Percentiles rank a stretch among this genome's conserved stretches.
Evolutionary conservation across 257 asterid species (phyloP).

Genomic region (Anisodus acutangulus): DNA sequence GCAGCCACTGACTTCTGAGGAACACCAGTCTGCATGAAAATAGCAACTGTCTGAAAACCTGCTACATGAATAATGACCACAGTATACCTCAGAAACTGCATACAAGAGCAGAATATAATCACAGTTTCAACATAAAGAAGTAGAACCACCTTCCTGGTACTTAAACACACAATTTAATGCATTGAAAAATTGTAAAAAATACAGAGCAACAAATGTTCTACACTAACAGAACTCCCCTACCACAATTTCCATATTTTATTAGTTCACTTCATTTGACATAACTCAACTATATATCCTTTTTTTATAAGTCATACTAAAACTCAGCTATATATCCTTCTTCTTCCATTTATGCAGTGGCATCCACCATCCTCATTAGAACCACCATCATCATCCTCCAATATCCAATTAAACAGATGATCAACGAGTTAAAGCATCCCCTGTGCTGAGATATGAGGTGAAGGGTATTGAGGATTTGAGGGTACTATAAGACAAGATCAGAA

Average conservation of each 20-base stretch:
- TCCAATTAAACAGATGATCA: not conserved
- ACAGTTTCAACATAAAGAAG: constrained; percentile 48
- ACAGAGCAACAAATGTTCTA: constrained; percentile 22
- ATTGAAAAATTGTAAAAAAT: not conserved
- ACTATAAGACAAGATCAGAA: constrained; percentile 1
- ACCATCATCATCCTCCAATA: constrained; percentile 27
- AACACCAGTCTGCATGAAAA: constrained; percentile 99
- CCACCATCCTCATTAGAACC: constrained; percentile 21
- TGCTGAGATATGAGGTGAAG: constrained; percentile 9
- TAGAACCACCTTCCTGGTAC: constrained; percentile 27
- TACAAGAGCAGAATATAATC: constrained; percentile 37
- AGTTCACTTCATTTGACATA: constrained; percentile 17
- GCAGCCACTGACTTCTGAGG: constrained; percentile 63
- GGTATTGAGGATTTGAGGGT: constrained; percentile 9
- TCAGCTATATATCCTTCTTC: not conserved
- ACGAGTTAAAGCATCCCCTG: constrained; percentile 1
- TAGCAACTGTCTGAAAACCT: constrained; percentile 99
- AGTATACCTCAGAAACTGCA: constrained; percentile 85
- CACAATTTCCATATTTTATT: constrained; percentile 13
- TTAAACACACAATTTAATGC: constrained; percentile 22
- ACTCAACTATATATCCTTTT: not conserved
- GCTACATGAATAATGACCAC: constrained; percentile 94
- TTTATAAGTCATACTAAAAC: too few relatives aligned
- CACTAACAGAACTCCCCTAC: not conserved
- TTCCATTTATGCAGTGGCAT: constrained; percentile 18